phyloP scores from a whole-genome alignment of 1,284 basidiomycete genomes.

The Flammula alnicola region DNA sequence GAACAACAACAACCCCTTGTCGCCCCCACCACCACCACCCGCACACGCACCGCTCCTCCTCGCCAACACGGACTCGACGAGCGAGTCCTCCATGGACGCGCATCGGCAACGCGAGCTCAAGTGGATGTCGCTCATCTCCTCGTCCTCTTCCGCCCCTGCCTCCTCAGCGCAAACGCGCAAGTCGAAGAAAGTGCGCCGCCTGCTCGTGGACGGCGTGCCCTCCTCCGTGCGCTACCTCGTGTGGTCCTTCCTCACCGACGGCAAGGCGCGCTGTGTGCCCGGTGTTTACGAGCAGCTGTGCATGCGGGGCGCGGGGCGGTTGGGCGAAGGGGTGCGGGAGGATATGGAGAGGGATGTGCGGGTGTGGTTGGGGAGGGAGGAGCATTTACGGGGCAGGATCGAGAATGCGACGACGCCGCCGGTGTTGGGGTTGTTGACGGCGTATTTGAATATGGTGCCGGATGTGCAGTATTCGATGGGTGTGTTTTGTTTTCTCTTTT shows the following conservation, averaged over 20 bases:
- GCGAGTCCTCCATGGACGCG: constrained; percentile 58
- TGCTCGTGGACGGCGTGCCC: constrained; percentile 83
- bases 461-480: constrained; percentile 73
- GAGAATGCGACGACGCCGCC: constrained; percentile 58
- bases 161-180: constrained; percentile 61
- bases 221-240: constrained; percentile 84
- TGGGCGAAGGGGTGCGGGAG: no score
- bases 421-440: constrained; percentile 64
- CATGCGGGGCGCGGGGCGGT: constrained; percentile 58
- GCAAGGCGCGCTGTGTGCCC: constrained; percentile 68
- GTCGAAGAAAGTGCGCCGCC: constrained; percentile 83
- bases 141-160: constrained; percentile 49
- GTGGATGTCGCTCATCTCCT: constrained; percentile 74
- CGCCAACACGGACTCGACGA: no score
- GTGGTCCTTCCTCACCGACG: constrained; percentile 83
- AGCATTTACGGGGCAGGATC: constrained; percentile 24
- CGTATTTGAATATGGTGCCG: constrained; percentile 81
- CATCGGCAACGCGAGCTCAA: constrained; percentile 76
- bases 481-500: constrained; percentile 26
- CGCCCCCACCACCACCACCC: no score
- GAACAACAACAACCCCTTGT: no score
- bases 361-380: constrained; percentile 39
- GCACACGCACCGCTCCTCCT: no score
- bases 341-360: constrained; percentile 65
- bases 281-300: constrained; percentile 74